Evolutionary conservation across 2,329 filamentous ascomycete species (phyloP), one percentile per base, ranked within the genome.

Genomic region (Curvularia spicifera): DNA sequence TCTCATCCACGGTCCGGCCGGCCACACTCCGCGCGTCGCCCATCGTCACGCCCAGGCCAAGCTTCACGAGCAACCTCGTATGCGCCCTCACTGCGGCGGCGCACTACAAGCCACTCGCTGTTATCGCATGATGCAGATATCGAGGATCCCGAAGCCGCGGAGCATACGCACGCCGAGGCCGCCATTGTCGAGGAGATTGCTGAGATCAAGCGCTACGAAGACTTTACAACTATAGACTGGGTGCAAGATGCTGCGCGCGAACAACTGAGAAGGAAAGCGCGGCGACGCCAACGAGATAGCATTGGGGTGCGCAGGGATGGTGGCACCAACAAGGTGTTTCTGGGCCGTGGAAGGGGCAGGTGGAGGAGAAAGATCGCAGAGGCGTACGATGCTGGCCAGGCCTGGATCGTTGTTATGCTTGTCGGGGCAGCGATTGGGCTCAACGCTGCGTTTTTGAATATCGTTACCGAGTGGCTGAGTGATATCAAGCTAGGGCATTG

Each of bases 191-290:
- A 98, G 73, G 95, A 99, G 80, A 97, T 99, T 73, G 93, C 91
- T 26, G 90, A 97, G 81, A 98, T 99, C 76, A 97, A 97, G 80
- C 87, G 94, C 80, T 99, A 99, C 80, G 95, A 97, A 81, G 95
- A 99, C 79, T 99, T 99, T 76, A 97, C 93, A 5, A 99, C 95
- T 0, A 95, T 95, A 85, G 95, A 99, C 78, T 99, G 95, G 95
- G 94, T 99, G 0, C 94, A 99, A 77, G 95, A 99, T 84, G 93
- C 94, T 10, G 90, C 93, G 33, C 89, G 93, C 64, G 95, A 97
- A 76, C 91, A 96, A 75, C 82, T 91, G 46, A 87, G 93, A 54
- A 87, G 94, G 61, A 91, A 91, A 70, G 85, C 90, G 47, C 85
- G 90, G 67, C 86, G 91, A 70, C 89, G 87, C 75, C 87, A 89